Evolutionary conservation across 768 basidiomycete genomes (phyloP), one percentile per base, ranked within the genome.

Genomic region (Russula brevipes): DNA sequence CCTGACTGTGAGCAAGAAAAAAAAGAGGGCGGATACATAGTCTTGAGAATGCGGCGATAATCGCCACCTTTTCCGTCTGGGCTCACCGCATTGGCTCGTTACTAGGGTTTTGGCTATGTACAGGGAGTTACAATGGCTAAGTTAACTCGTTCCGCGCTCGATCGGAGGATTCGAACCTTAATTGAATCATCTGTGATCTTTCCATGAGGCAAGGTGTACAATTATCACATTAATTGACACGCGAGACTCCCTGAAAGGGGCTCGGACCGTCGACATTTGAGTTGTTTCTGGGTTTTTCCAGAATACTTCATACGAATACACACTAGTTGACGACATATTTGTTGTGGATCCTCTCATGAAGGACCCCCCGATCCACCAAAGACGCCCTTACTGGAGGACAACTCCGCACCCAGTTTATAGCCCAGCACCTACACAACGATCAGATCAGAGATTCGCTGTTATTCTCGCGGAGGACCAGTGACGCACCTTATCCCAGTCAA

Each of bases 401-500:
- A 75, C 73, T 91, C 89, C 16, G 88, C 87, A 8, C 89, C 89
- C 52, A 91, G 77, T 72, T 88, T 91, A 73, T 91, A 83, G 42
- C 82, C 82, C 59, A 77, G 72, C 17, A 83, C 81, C 81, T 82
- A 59, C 45, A 16, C 44, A 74, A 36, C 41, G 14, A 24, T 44
- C 64, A 38, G 61, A 24, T 31, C 6, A 57, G 55, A 45, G 55
- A 57, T 41, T 45, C 2, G 9, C 17, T 53, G 16, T 39, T 44
- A 38, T 7, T 36, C 12, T 36, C 39, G 46, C 11, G 17, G 11
- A 6, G 19, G 11, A 65, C 35, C 24, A 30, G n/a, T 51, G 64
- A 2, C 68, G 57, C 35, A 90, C 92, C 81, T 87, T 92, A 66
- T 96, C 94, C 96, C 97, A 99, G 63, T 98, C 94, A 42, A 98